Percentiles rank a stretch among this genome's conserved stretches.
These are phyloP conservation scores for Penicillium roqueforti DNA, from an alignment of 495 filamentous ascomycete species.

Conservation along the genomic window DNA sequence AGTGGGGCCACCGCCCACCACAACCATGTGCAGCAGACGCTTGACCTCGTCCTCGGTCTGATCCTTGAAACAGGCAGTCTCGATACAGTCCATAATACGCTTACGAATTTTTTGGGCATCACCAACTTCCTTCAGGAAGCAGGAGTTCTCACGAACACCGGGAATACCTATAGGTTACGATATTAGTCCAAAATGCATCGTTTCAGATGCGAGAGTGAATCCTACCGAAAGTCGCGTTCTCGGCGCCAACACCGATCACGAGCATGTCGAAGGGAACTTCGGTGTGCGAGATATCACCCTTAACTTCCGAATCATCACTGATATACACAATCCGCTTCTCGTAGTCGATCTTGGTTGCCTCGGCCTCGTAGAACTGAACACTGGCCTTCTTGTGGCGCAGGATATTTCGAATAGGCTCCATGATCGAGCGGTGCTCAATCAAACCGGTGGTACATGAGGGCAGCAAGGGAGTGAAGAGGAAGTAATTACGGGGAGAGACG, in stretches of 20 bases:
- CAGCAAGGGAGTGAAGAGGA: conserved; percentile 96
- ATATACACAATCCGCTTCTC: conserved; percentile 83
- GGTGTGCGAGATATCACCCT: conserved; percentile 75
- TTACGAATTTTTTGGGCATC: conserved; percentile 95
- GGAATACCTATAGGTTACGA: conserved; percentile 60
- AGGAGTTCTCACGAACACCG: conserved; percentile 90
- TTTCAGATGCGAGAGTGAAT: conserved; percentile 1
- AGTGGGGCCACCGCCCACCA: conserved; percentile 95
- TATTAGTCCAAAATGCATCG: conserved; percentile 9
- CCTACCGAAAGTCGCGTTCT: conserved; percentile 95
- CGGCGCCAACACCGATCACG: conserved; percentile 92
- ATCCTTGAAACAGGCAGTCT: conserved; percentile 97
- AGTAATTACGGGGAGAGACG: conserved; percentile 94
- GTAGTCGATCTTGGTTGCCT: conserved; percentile 93
- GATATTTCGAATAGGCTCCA: conserved; percentile 97
- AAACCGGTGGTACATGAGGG: conserved; percentile 95
- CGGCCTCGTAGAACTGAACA: conserved; percentile 97
- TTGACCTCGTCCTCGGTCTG: conserved; percentile 85
- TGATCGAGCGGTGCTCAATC: conserved; percentile 98
- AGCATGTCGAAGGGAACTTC: conserved; percentile 98
- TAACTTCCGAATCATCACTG: conserved; percentile 88
- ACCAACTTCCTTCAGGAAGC: conserved; percentile 96
- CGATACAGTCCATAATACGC: conserved; percentile 99
- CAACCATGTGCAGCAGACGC: conserved; percentile 97
- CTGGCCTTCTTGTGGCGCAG: conserved; percentile 84